These are phyloP conservation scores for Hordeum pubiflorum DNA, from an alignment of 202 grass and related monocot genomes.

Conservation along the genomic window DNA sequence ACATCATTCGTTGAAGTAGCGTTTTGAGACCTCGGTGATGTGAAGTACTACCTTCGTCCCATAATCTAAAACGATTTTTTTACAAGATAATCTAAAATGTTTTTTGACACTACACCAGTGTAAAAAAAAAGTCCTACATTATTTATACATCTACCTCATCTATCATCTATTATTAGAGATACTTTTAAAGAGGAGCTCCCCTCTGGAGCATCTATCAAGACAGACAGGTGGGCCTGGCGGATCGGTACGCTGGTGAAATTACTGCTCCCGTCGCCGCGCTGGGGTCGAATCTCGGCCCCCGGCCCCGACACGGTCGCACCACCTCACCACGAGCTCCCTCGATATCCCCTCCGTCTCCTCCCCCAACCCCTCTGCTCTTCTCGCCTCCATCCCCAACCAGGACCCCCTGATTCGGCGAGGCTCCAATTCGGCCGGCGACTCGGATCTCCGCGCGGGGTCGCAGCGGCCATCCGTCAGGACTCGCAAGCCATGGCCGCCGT, in stretches of 20 bases:
- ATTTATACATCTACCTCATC: too few relatives aligned
- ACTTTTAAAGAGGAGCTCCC: too few relatives aligned
- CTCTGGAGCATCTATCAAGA: too few relatives aligned
- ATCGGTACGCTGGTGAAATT: background rate
- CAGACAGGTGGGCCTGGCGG: too few relatives aligned
- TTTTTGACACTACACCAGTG: too few relatives aligned
- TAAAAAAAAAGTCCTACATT: too few relatives aligned
- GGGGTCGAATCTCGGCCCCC: background rate
- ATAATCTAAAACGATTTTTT: too few relatives aligned
- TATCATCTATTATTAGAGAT: too few relatives aligned
- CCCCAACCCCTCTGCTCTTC: background rate
- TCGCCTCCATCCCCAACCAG: background rate
- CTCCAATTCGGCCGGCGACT: conserved; percentile 2
- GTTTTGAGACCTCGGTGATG: too few relatives aligned
- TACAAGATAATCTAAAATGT: too few relatives aligned
- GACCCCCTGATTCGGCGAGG: background rate
- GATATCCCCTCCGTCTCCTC: background rate
- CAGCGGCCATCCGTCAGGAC: background rate
- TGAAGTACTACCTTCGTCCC: too few relatives aligned
- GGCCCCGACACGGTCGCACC: background rate
- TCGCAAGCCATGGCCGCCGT: conserved; percentile 4
- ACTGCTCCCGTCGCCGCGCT: background rate
- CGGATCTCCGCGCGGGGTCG: conserved; percentile 7
- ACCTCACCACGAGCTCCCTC: background rate
- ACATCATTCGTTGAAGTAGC: too few relatives aligned